Conservation (phyloP, 768 basidiomycete genomes). For the Suillus subaureus region DNA sequence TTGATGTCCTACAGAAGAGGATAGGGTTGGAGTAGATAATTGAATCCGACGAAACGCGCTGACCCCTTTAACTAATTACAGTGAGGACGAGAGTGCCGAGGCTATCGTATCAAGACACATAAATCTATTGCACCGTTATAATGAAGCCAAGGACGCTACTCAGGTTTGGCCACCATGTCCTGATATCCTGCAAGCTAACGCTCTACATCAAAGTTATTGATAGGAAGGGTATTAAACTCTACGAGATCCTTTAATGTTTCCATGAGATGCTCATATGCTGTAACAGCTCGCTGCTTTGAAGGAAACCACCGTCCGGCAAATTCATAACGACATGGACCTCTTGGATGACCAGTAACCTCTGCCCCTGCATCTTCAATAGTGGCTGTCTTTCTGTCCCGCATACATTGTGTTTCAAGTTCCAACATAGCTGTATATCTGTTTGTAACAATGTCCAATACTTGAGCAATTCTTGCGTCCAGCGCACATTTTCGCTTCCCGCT, state of each 20-base stretch:
- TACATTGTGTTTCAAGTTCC: neutral
- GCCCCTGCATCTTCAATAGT: neutral
- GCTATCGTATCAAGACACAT: conserved; percentile 68
- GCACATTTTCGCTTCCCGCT: conserved; percentile 65
- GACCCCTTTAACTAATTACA: conserved; percentile 18
- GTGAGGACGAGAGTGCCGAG: conserved; percentile 51
- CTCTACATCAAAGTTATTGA: conserved; percentile 57
- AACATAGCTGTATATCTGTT: conserved; percentile 15
- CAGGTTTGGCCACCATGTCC: conserved; percentile 49
- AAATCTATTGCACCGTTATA: conserved; percentile 71
- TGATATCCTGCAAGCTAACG: neutral
- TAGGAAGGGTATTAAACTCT: conserved; percentile 62
- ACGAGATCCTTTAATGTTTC: neutral
- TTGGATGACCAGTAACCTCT: conserved; percentile 35
- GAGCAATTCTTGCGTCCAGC: conserved; percentile 16
- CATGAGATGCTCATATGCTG: conserved; percentile 17
- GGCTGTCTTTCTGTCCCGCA: neutral
- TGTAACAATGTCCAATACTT: conserved; percentile 29
- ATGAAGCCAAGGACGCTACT: conserved; percentile 82
- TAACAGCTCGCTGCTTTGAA: conserved; percentile 69
- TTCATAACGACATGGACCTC: conserved; percentile 73
- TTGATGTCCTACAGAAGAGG: conserved; percentile 48
- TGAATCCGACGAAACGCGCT: neutral
- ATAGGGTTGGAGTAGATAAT: conserved; percentile 42
- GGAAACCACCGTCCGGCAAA: conserved; percentile 69